These are phyloP conservation scores for Amanita pseudoporphyria DNA, from an alignment of 768 basidiomycete species.

Conservation along the genomic window DNA sequence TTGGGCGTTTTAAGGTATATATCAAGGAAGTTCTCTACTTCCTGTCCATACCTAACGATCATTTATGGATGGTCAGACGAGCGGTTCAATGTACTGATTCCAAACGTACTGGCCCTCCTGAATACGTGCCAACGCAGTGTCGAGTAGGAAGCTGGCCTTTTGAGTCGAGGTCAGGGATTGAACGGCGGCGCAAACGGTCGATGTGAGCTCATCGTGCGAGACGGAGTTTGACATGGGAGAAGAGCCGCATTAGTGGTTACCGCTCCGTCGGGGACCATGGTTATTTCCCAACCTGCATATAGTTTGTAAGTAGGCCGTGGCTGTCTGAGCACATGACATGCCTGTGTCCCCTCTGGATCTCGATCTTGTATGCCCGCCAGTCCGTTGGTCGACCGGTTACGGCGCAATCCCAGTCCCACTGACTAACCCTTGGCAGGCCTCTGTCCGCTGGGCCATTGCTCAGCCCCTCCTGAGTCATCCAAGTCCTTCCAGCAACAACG, in stretches of 20 bases:
- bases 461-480: not conserved
- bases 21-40: slow-evolving; percentile 58
- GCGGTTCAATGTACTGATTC: slow-evolving; percentile 6
- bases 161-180: slow-evolving; percentile 31
- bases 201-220: slow-evolving; percentile 38
- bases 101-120: slow-evolving; percentile 36
- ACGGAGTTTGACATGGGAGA: slow-evolving; percentile 13
- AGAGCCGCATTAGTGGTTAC: too few relatives aligned
- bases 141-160: slow-evolving; percentile 42
- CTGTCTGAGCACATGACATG: too few relatives aligned
- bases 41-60: slow-evolving; percentile 42
- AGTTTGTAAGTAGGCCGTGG: too few relatives aligned
- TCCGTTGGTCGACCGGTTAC: too few relatives aligned
- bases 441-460: too few relatives aligned
- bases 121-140: slow-evolving; percentile 39
- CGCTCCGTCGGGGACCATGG: too few relatives aligned
- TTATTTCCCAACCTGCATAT: too few relatives aligned
- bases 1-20: slow-evolving; percentile 56
- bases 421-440: not conserved
- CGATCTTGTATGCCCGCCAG: too few relatives aligned
- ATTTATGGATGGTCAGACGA: slow-evolving; percentile 1
- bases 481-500: not conserved
- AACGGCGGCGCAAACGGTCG: slow-evolving; percentile 38
- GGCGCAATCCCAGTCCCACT: not conserved
- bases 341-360: too few relatives aligned